phyloP scores from a whole-genome alignment of 345 rosid species.

The Gossypium bickii region DNA sequence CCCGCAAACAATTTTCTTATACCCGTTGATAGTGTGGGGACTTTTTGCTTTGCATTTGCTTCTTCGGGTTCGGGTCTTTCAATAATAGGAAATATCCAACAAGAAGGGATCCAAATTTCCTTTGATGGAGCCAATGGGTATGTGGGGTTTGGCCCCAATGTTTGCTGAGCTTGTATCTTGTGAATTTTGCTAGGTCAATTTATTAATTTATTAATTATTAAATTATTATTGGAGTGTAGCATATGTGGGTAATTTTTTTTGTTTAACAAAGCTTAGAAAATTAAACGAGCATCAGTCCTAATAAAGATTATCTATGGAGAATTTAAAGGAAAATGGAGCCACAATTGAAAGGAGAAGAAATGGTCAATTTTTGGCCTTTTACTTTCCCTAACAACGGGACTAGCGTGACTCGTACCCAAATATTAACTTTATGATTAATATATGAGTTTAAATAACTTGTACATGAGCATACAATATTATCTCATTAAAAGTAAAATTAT shows the following conservation, averaged over 20 bases:
- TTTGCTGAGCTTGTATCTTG: constrained; percentile 38
- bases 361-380: too few species aligned
- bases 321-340: too few species aligned
- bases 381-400: too few species aligned
- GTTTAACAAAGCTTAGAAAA: too few species aligned
- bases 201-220: background rate
- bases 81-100: constrained; percentile 92
- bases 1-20: constrained; percentile 86
- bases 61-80: constrained; percentile 68
- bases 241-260: too few species aligned
- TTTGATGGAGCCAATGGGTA: constrained; percentile 89
- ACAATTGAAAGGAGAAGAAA: too few species aligned
- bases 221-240: background rate
- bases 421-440: too few species aligned
- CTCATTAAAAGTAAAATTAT: too few species aligned
- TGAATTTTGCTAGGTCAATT: constrained; percentile 24
- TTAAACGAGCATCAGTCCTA: too few species aligned
- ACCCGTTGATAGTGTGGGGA: constrained; percentile 81
- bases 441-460: too few species aligned
- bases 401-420: fast-evolving
- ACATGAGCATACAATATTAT: too few species aligned
- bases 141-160: constrained; percentile 91
- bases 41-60: constrained; percentile 90
- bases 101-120: constrained; percentile 92
- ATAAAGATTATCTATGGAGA: too few species aligned